phyloP scores from a whole-genome alignment of 495 filamentous ascomycete genomes.

The Lasiosphaeriaceae sp. region DNA sequence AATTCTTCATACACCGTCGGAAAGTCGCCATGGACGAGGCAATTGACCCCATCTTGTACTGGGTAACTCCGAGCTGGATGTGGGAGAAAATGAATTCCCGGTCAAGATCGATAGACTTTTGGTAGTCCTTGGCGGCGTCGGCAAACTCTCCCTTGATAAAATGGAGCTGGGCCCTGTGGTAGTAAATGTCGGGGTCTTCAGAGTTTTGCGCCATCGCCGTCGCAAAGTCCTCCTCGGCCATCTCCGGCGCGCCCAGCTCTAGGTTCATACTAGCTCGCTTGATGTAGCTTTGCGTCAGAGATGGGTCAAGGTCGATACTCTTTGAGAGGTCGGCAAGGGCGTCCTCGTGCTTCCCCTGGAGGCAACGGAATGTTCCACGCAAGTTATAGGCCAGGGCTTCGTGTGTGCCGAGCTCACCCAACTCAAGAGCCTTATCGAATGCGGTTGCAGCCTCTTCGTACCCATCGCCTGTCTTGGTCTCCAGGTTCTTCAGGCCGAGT shows the following conservation, averaged over 20 bases:
- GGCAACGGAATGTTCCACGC: slow-evolving; percentile 91
- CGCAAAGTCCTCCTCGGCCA: slow-evolving; percentile 83
- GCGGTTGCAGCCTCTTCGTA: slow-evolving; percentile 82
- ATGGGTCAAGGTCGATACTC: slow-evolving; percentile 84
- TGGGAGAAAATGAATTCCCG: slow-evolving; percentile 96
- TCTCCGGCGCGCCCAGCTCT: slow-evolving; percentile 88
- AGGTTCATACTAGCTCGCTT: slow-evolving; percentile 98
- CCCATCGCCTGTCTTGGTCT: slow-evolving; percentile 77
- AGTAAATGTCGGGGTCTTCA: slow-evolving; percentile 96
- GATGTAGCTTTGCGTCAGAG: slow-evolving; percentile 93
- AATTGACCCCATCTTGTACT: slow-evolving; percentile 99
- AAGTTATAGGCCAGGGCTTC: slow-evolving; percentile 93
- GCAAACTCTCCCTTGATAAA: slow-evolving; percentile 94
- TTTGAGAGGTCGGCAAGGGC: slow-evolving; percentile 82
- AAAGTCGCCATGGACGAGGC: slow-evolving; percentile 98
- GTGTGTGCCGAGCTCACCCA: slow-evolving; percentile 69
- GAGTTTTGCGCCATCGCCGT: slow-evolving; percentile 80
- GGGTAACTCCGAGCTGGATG: slow-evolving; percentile 98
- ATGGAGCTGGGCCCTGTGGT: slow-evolving; percentile 96
- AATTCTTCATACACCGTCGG: slow-evolving; percentile 96
- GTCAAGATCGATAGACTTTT: slow-evolving; percentile 98
- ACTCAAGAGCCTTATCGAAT: slow-evolving; percentile 83
- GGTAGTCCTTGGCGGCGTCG: slow-evolving; percentile 95
- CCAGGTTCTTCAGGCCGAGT: slow-evolving; percentile 74
- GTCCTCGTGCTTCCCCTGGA: slow-evolving; percentile 78